Evolutionary conservation across 441 rosid genomes (phyloP).

Genomic region (Omphalea diandra): DNA sequence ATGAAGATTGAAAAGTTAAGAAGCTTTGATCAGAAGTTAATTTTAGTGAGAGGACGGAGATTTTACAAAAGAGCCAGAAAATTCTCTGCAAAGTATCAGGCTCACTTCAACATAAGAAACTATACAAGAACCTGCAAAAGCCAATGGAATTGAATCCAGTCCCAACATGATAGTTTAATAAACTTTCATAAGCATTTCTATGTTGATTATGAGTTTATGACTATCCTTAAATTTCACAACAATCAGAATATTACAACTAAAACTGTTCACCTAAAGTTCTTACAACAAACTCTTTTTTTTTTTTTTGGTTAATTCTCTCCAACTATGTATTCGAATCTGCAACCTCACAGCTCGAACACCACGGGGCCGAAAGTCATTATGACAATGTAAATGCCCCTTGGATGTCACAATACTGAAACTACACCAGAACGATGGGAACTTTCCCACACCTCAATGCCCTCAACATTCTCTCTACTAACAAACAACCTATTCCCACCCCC

Average conservation of each 20-base stretch:
- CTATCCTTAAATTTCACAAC: background rate
- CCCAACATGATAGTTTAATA: background rate
- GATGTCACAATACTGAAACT: constrained; percentile 20
- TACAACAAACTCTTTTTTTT: background rate
- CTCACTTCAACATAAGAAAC: background rate
- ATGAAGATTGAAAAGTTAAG: background rate
- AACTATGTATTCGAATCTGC: too few species aligned
- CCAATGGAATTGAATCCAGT: background rate
- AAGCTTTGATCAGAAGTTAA: background rate
- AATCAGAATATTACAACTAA: background rate
- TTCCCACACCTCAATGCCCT: constrained; percentile 94
- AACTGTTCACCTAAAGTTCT: background rate
- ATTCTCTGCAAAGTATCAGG: background rate
- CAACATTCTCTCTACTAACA: constrained; percentile 64
- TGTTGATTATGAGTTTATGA: background rate
- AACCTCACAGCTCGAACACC: too few species aligned
- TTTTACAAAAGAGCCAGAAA: background rate
- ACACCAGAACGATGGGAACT: constrained; percentile 43
- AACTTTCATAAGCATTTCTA: background rate
- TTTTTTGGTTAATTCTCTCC: too few species aligned
- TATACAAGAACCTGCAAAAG: background rate
- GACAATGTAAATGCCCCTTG: background rate
- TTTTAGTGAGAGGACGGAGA: background rate
- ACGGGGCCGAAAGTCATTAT: too few species aligned
- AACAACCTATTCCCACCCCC: constrained; percentile 85